phyloP scores from a whole-genome alignment of 768 basidiomycete genomes.

The Russula sp. region DNA sequence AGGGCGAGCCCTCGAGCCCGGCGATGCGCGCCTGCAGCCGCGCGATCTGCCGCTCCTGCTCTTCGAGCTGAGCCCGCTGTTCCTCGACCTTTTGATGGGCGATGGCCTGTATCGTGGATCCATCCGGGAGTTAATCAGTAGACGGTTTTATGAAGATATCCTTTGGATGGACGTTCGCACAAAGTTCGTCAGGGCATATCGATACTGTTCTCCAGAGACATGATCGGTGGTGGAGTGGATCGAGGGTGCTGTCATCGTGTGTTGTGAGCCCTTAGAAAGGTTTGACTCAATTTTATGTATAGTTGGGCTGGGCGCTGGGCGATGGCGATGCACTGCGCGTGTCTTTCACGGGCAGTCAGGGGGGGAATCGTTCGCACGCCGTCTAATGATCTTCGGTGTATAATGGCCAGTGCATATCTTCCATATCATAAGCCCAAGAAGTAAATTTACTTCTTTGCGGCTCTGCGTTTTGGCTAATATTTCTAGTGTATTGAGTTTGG shows the following conservation, averaged over 20 bases:
- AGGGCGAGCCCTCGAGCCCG: constrained; percentile 59
- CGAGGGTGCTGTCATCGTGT: constrained; percentile 3
- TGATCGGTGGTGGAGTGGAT: constrained; percentile 21
- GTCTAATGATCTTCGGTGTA: no score
- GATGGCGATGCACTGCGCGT: no score
- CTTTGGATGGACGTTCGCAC: constrained; percentile 24
- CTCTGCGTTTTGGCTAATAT: no score
- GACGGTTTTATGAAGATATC: neutral
- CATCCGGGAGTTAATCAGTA: neutral
- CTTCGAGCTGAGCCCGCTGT: constrained; percentile 69
- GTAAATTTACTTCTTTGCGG: no score
- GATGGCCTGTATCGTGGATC: constrained; percentile 46
- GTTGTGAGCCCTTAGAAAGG: neutral
- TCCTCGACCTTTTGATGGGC: constrained; percentile 87
- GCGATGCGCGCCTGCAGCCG: constrained; percentile 62
- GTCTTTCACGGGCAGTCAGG: no score
- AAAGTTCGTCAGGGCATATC: constrained; percentile 79
- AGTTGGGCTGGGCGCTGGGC: neutral
- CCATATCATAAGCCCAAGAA: no score
- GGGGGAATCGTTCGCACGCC: no score
- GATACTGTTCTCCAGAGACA: constrained; percentile 58
- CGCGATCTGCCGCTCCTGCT: constrained; percentile 79
- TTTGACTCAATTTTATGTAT: neutral
- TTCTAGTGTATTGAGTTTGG: no score
- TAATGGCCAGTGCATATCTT: no score